These are phyloP conservation scores for Suillus brevipes DNA, from an alignment of 768 basidiomycete genomes.

Conservation along the genomic window DNA sequence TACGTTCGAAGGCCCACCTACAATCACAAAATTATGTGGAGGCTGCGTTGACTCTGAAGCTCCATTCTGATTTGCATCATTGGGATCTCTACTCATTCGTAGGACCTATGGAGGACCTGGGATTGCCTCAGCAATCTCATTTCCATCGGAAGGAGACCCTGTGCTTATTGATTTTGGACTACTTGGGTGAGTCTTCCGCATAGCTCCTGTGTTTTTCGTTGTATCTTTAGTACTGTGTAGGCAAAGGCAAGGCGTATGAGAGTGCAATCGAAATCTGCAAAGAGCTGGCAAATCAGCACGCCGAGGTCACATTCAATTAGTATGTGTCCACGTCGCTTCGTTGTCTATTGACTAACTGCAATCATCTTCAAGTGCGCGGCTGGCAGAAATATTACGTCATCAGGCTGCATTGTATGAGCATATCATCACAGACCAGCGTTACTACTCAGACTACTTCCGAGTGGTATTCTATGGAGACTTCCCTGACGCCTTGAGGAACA, in stretches of 20 bases:
- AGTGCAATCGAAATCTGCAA: conserved; percentile 91
- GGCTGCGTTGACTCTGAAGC: conserved; percentile 88
- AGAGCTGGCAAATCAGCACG: conserved; percentile 86
- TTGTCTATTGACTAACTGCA: conserved; percentile 11
- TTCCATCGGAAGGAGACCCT: conserved; percentile 95
- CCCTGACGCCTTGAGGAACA: conserved; percentile 79
- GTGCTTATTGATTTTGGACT: conserved; percentile 89
- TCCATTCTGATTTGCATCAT: conserved; percentile 90
- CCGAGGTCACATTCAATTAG: conserved; percentile 90
- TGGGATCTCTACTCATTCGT: conserved; percentile 86
- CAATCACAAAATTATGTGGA: conserved; percentile 90
- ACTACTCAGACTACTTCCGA: conserved; percentile 91
- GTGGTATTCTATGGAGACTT: conserved; percentile 94
- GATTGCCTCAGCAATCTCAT: conserved; percentile 87
- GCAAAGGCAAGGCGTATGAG: conserved; percentile 98
- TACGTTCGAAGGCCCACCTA: conserved; percentile 66
- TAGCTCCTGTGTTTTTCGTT: conserved; percentile 1
- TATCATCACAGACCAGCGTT: conserved; percentile 79
- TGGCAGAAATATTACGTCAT: conserved; percentile 84
- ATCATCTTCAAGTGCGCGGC: conserved; percentile 54
- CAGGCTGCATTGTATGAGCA: conserved; percentile 87
- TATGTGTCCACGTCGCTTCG: conserved; percentile 37
- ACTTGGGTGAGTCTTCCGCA: conserved; percentile 60
- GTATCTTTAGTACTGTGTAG: conserved; percentile 38
- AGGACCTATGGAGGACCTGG: conserved; percentile 85